A percentile compares a stretch with the other conserved stretches of the same genome.
Conservation (phyloP, 2,329 filamentous ascomycete species). For the Pyrenochaeta sp. region DNA sequence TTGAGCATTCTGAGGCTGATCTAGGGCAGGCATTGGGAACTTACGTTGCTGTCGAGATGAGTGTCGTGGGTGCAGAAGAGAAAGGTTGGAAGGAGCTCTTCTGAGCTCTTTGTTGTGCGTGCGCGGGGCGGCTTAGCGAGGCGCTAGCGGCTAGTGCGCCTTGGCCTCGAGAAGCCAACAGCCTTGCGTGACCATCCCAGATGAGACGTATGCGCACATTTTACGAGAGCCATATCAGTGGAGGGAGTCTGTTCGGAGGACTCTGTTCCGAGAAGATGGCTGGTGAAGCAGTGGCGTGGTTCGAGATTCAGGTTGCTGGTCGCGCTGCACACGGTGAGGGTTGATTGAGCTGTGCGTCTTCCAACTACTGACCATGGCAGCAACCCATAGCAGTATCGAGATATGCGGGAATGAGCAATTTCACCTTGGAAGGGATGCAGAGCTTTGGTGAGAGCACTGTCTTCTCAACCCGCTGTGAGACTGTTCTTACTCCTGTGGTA, state of each 20-base stretch:
- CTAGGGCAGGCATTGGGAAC: slow-evolving; percentile 23
- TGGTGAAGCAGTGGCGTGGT: slow-evolving; percentile 34
- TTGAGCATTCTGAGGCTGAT: slow-evolving; percentile 25
- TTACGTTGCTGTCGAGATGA: slow-evolving; percentile 56
- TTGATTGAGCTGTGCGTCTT: neutral
- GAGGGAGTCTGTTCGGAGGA: no score
- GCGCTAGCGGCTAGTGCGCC: neutral
- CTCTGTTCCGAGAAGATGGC: slow-evolving; percentile 26
- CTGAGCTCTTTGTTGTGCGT: slow-evolving; percentile 25
- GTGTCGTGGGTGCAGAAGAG: slow-evolving; percentile 50
- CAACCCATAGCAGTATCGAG: slow-evolving; percentile 33
- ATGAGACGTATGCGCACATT: neutral
- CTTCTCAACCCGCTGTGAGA: slow-evolving; percentile 2
- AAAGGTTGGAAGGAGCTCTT: slow-evolving; percentile 32
- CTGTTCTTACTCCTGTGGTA: slow-evolving; percentile 27
- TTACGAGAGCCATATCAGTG: neutral
- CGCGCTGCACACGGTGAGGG: slow-evolving; percentile 27
- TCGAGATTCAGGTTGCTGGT: slow-evolving; percentile 33
- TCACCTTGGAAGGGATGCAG: slow-evolving; percentile 42
- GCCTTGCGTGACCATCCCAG: neutral
- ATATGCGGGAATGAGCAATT: slow-evolving; percentile 48
- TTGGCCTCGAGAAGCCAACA: no score
- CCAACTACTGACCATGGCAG: slow-evolving; percentile 32
- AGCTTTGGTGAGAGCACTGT: slow-evolving; percentile 40
- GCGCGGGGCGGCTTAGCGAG: slow-evolving; percentile 34